A percentile compares a stretch with the other conserved stretches of the same genome.
Conservation (phyloP, 345 rosid genomes). For the Abelmoschus esculentus region DNA sequence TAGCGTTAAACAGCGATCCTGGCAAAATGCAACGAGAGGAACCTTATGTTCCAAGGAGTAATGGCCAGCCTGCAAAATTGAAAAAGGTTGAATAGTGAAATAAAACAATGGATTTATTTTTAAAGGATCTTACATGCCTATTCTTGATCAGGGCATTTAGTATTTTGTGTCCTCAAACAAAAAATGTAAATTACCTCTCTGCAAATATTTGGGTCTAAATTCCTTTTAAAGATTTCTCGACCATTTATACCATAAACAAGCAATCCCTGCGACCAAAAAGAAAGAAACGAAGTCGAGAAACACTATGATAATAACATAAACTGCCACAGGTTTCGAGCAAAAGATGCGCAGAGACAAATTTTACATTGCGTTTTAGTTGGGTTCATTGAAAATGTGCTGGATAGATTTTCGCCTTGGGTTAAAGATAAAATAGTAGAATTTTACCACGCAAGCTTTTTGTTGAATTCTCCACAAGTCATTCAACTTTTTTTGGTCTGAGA, state of each 20-base stretch:
- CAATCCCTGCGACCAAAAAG: constrained; percentile 57
- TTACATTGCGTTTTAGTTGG: background rate
- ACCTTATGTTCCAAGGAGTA: constrained; percentile 74
- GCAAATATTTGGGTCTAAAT: constrained; percentile 68
- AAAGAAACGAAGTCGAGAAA: constrained; percentile 10
- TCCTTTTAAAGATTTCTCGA: constrained; percentile 68
- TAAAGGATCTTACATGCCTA: background rate
- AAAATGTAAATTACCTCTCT: constrained; percentile 55
- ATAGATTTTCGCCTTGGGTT: background rate
- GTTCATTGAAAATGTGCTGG: background rate
- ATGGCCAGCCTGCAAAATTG: constrained; percentile 47
- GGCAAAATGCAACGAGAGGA: constrained; percentile 86
- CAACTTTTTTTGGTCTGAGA: background rate
- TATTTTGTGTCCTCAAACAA: background rate
- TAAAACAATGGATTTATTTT: background rate
- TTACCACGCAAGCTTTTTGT: background rate
- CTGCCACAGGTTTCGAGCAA: background rate
- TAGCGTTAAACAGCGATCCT: constrained; percentile 73
- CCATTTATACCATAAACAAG: constrained; percentile 91
- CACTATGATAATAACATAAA: constrained; percentile 1
- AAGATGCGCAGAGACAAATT: background rate
- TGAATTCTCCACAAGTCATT: background rate
- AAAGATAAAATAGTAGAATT: background rate
- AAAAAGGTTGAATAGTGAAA: background rate
- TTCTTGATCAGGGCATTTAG: background rate